Base-by-base conservation (phyloP, 148 eudicot species). In the Linanthus parryae region DNA sequence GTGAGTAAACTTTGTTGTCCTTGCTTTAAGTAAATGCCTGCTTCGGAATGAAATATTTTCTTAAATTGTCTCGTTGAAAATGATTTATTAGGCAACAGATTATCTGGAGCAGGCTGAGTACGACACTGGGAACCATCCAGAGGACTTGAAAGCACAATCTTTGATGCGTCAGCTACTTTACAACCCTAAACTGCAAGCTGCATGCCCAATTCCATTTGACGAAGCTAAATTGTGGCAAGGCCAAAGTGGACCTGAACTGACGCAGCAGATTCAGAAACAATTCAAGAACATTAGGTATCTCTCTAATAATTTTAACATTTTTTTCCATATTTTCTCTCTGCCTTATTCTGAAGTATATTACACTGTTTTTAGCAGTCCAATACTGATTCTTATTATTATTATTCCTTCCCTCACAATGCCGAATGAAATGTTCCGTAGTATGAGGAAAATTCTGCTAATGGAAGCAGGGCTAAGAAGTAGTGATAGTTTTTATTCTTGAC, bases 151-250 rank as follows among this genome's bases (percentile, higher is more conserved):
- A 73, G 80, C 96, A 18, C 87, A 81, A 59, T 92, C 90, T 52
- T 73, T 87, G 58, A 62, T 92, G 67, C 81, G 77, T 18, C 87
- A 87, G 63, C 62, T 92, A 24, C 79, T 87, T 52, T 80, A 81
- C 69, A 70, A 92, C 63, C 71, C 75, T 4, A 84, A 81, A 69
- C 73, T 92, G 48, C 74, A 72, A 54, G 73, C 85, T 56, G 98
- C 96, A 50, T 92, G 98, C 57, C 96, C 98, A 14, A 75, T 92
- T 71, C 98, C 96, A 19, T 92, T 84, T 58, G 94, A 92, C 66
- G 98, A 92, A 67, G 96, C 90, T 46, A 84, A 82, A 62, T 57
- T 92, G 64, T 92, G 98, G 98, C 83, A 92, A 68, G 96, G 96
- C 20, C 87, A 84, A 62, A 76, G 89, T 54, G 98, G 94, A 44